Evolutionary conservation across 2,329 filamentous ascomycete genomes (phyloP).

Genomic region (Macroventuria anomochaeta): DNA sequence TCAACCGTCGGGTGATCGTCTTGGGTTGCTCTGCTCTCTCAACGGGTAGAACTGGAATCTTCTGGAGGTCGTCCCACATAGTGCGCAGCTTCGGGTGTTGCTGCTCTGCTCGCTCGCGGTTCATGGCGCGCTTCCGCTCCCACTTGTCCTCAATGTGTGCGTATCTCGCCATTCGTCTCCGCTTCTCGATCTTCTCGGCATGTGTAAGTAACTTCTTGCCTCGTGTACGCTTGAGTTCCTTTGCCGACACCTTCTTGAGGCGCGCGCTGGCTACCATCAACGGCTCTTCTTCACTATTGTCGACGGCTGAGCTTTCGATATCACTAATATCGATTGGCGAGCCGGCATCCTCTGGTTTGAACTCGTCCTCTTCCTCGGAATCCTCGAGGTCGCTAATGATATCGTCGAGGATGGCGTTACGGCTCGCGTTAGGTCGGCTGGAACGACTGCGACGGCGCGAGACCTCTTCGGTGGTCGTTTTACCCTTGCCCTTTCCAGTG

Average conservation of each 20-base stretch:
- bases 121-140: constrained; percentile 57
- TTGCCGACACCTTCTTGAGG: constrained; percentile 21
- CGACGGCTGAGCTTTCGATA: constrained; percentile 24
- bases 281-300: constrained; percentile 39
- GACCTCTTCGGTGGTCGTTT: constrained; percentile 17
- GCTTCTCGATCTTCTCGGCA: constrained; percentile 30
- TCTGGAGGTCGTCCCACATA: constrained; percentile 83
- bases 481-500: constrained; percentile 37
- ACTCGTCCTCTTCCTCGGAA: constrained; percentile 37
- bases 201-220: constrained; percentile 38
- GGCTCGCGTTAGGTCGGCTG: constrained; percentile 29
- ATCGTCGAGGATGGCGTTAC: constrained; percentile 25
- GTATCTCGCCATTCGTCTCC: constrained; percentile 31
- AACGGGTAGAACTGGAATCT: constrained; percentile 69
- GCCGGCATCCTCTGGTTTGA: constrained; percentile 33
- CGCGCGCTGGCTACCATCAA: constrained; percentile 31
- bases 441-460: constrained; percentile 25
- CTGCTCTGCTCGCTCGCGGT: constrained; percentile 70
- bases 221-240: constrained; percentile 17
- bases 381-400: constrained; percentile 30
- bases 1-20: constrained; percentile 81
- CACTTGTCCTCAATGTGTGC: constrained; percentile 48
- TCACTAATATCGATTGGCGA: constrained; percentile 23
- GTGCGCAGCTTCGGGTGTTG: constrained; percentile 79
- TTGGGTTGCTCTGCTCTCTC: constrained; percentile 72